Percentiles rank a stretch among this genome's conserved stretches.
Conservation (phyloP, 306 rosid species). For the Cicer chorassanicum region DNA sequence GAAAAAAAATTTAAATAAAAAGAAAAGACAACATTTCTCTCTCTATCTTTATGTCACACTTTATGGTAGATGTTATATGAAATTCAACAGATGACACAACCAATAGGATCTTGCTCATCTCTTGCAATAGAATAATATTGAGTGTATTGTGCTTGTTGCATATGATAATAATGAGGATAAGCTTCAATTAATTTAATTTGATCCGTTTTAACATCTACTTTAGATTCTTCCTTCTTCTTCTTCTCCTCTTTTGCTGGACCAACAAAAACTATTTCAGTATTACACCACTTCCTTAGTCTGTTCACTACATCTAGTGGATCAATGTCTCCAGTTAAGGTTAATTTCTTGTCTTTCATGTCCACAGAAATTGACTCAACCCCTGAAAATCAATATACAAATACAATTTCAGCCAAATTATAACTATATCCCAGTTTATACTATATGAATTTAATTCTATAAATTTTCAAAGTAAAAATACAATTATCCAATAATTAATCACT, state of each 20-base stretch:
- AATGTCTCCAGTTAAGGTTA: slow-evolving; percentile 61
- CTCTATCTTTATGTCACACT: too few species aligned
- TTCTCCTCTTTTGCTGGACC: slow-evolving; percentile 60
- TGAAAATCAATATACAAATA: background rate
- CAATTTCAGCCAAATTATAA: too few species aligned
- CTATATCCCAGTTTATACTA: background rate
- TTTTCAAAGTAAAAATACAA: too few species aligned
- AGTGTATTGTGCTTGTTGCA: slow-evolving; percentile 7
- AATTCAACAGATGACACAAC: slow-evolving; percentile 62
- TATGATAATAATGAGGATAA: slow-evolving; percentile 22
- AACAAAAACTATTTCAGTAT: slow-evolving; percentile 54
- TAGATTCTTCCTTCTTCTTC: slow-evolving; percentile 55
- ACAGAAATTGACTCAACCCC: slow-evolving; percentile 60
- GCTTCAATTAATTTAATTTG: background rate
- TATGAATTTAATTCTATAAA: too few species aligned
- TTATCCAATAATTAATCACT: too few species aligned
- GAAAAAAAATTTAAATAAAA: too few species aligned
- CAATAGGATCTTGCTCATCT: slow-evolving; percentile 51
- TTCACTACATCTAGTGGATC: slow-evolving; percentile 56
- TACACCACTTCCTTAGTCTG: slow-evolving; percentile 56
- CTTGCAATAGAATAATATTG: slow-evolving; percentile 14
- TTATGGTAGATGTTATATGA: background rate
- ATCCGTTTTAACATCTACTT: slow-evolving; percentile 15
- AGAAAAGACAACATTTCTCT: too few species aligned
- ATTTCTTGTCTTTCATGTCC: slow-evolving; percentile 60